A percentile compares a stretch with the other conserved stretches of the same genome.
Evolutionary conservation across 305 asterid species (phyloP).

Genomic region (Fraxinus ornus): DNA sequence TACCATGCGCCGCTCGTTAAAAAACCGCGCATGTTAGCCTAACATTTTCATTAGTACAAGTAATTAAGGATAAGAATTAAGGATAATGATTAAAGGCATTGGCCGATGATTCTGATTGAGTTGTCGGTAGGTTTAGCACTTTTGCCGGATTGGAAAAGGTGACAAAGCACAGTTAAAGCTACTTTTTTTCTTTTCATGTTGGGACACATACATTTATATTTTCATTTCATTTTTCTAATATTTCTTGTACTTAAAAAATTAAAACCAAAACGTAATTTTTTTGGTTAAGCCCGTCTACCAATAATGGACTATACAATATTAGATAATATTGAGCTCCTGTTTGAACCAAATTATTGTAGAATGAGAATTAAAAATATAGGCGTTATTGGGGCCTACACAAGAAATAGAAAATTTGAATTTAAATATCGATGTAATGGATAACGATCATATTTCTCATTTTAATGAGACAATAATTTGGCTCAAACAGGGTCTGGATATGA

Average conservation of each 20-base stretch:
- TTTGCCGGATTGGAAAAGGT: constrained; percentile 36
- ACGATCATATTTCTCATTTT: no score
- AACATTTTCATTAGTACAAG: neutral
- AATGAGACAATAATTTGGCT: no score
- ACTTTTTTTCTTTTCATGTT: neutral
- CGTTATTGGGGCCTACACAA: no score
- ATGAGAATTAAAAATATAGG: no score
- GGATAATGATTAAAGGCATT: constrained; percentile 14
- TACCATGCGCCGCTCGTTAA: constrained; percentile 21
- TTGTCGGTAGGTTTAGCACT: constrained; percentile 35
- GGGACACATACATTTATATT: neutral
- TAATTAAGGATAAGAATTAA: neutral
- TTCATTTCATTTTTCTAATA: neutral
- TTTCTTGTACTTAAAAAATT: neutral
- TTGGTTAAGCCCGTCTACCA: neutral
- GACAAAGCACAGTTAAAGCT: constrained; percentile 21
- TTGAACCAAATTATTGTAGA: no score
- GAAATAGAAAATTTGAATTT: no score
- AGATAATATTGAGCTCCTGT: no score
- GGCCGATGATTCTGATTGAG: constrained; percentile 15
- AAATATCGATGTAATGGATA: no score
- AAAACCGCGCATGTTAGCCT: constrained; percentile 26
- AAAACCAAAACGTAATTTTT: neutral
- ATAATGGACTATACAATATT: neutral
- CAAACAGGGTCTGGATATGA: neutral